Evolutionary conservation across 176 grass and related monocot genomes (phyloP).

Genomic region (Hyparrhenia diplandra): DNA sequence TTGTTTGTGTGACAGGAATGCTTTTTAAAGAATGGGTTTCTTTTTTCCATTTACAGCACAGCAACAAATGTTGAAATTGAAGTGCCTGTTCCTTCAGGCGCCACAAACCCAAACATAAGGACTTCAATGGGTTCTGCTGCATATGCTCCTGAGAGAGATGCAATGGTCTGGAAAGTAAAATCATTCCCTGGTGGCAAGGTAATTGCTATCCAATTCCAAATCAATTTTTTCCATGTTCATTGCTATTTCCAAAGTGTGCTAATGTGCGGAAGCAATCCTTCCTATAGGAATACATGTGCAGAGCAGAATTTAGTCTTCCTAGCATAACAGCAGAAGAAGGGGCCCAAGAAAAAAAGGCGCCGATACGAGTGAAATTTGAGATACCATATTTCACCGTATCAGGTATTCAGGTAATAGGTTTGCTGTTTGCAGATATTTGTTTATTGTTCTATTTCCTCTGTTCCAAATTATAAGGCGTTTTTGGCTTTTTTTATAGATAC

Average conservation of each 20-base stretch:
- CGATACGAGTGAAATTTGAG: slow-evolving; percentile 99
- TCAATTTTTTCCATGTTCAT: slow-evolving; percentile 2
- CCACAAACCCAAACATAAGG: slow-evolving; percentile 89
- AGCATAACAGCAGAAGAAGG: slow-evolving; percentile 95
- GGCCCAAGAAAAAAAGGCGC: slow-evolving; percentile 86
- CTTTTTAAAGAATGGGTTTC: slow-evolving; percentile 2
- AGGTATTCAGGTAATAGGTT: slow-evolving; percentile 79
- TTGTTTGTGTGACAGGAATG: slow-evolving; percentile 14
- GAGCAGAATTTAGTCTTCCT: slow-evolving; percentile 97
- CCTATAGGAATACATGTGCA: slow-evolving; percentile 96
- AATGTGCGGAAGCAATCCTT: slow-evolving; percentile 6
- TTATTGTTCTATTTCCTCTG: neutral
- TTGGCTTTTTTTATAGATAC: neutral
- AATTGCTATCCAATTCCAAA: neutral
- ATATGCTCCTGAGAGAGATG: slow-evolving; percentile 97
- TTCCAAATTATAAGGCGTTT: neutral
- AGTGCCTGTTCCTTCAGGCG: slow-evolving; percentile 92
- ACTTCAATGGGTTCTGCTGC: slow-evolving; percentile 98
- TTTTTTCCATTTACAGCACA: slow-evolving; percentile 66
- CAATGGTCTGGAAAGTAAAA: slow-evolving; percentile 99
- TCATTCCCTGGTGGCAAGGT: slow-evolving; percentile 99
- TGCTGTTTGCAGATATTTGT: neutral
- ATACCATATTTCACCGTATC: slow-evolving; percentile 99
- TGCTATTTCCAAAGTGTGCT: neutral
- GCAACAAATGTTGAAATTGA: slow-evolving; percentile 99